A percentile compares a stretch with the other conserved stretches of the same genome.
phyloP scores from a whole-genome alignment of 176 grass and related monocot species.

The Bonia amplexicaulis region DNA sequence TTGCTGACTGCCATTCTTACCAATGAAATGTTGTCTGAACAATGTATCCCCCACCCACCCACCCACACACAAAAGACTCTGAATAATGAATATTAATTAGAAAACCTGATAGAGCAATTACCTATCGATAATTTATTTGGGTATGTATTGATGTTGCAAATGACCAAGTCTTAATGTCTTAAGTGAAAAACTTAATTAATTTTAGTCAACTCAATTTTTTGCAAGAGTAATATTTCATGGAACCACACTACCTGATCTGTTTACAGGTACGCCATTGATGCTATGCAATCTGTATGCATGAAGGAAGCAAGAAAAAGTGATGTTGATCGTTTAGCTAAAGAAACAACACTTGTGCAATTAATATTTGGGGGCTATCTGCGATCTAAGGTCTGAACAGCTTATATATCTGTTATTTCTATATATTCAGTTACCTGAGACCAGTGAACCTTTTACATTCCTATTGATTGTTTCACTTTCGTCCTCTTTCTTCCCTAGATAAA shows the following conservation, averaged over 20 bases:
- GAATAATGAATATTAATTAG: not conserved
- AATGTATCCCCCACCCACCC: not conserved
- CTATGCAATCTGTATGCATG: slow-evolving; percentile 85
- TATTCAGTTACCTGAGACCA: not conserved
- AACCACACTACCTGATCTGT: slow-evolving; percentile 20
- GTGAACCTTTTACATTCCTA: not conserved
- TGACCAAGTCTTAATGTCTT: not conserved
- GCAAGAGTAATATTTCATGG: not conserved
- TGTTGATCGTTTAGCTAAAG: slow-evolving; percentile 47
- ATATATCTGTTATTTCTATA: slow-evolving; percentile 11
- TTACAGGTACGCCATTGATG: slow-evolving; percentile 85
- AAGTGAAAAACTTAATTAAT: not conserved
- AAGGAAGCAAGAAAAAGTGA: slow-evolving; percentile 58
- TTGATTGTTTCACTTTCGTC: slow-evolving; percentile 6
- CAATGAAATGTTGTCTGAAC: not conserved
- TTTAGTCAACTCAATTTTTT: slow-evolving; percentile 13
- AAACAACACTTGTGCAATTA: slow-evolving; percentile 85
- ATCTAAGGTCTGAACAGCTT: slow-evolving; percentile 63
- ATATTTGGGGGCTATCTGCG: slow-evolving; percentile 95
- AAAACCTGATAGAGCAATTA: slow-evolving; percentile 1
- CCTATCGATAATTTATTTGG: not conserved
- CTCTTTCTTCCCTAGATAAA: slow-evolving; percentile 63
- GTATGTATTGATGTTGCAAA: slow-evolving; percentile 10
- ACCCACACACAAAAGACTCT: not conserved
- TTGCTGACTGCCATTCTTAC: not conserved